phyloP scores from a whole-genome alignment of 2,329 filamentous ascomycete genomes.

The Aspergillus novoparasiticus region DNA sequence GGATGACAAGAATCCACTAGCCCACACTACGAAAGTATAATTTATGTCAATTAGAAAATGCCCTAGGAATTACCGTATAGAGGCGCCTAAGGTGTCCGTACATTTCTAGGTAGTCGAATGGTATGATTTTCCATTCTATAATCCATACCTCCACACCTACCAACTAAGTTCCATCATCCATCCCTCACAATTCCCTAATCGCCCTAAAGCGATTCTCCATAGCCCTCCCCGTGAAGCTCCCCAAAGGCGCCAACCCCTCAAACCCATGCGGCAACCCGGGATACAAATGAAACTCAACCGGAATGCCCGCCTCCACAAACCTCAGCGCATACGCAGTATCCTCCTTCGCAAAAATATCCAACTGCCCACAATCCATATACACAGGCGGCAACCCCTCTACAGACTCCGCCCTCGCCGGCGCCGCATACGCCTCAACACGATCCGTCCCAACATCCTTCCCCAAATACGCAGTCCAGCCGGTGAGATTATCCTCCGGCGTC shows the following conservation, averaged over 20 bases:
- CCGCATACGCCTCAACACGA: constrained; percentile 34
- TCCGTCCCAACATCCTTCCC: constrained; percentile 27
- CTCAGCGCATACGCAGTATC: constrained; percentile 42
- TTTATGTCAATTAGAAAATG: too few species aligned
- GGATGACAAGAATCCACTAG: not conserved
- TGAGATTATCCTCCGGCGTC: constrained; percentile 22
- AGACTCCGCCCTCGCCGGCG: constrained; percentile 37
- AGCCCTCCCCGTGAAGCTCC: constrained; percentile 13
- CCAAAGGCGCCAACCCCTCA: constrained; percentile 27
- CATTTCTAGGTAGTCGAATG: too few species aligned
- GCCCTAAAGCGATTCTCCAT: constrained; percentile 14
- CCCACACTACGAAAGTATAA: not conserved
- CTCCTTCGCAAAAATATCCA: constrained; percentile 48
- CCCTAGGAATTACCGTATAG: too few species aligned
- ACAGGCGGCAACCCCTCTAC: constrained; percentile 42
- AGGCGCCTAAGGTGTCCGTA: too few species aligned
- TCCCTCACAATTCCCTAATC: not conserved
- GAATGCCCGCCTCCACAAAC: constrained; percentile 42
- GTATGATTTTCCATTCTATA: too few species aligned
- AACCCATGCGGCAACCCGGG: constrained; percentile 47
- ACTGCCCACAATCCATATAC: constrained; percentile 47
- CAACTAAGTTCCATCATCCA: not conserved
- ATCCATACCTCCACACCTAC: not conserved
- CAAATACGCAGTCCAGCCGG: constrained; percentile 25
- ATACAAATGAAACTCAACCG: constrained; percentile 49